These are phyloP conservation scores for Cladosporium sp. DNA, from an alignment of 2,329 filamentous ascomycete species.

Conservation along the genomic window DNA sequence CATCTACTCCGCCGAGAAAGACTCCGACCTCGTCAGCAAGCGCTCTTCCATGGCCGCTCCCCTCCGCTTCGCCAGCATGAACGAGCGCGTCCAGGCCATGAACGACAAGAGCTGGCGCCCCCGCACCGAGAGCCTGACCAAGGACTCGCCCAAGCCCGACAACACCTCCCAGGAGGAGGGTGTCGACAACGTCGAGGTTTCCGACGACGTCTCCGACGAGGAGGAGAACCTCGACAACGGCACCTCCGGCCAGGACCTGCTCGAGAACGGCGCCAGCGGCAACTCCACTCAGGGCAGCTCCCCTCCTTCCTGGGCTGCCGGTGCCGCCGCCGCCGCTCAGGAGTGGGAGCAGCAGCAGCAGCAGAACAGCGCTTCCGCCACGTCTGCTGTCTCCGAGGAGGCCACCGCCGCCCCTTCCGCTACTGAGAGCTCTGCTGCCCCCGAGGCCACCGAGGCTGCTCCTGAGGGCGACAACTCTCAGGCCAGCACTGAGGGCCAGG, in stretches of 20 bases:
- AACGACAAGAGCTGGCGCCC: constrained; percentile 11
- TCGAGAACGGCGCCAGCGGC: not conserved
- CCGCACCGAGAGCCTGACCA: constrained; percentile 6
- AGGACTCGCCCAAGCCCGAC: constrained; percentile 5
- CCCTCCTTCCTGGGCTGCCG: constrained; percentile 3
- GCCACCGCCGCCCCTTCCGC: too few species aligned
- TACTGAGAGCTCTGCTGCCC: too few species aligned
- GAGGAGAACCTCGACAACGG: constrained; percentile 6
- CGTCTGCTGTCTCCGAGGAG: too few species aligned
- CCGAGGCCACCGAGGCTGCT: too few species aligned
- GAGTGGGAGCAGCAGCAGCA: constrained; percentile 3
- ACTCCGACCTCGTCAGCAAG: not conserved
- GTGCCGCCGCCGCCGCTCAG: constrained; percentile 1
- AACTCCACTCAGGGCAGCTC: not conserved
- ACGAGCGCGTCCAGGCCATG: constrained; percentile 9
- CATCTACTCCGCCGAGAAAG: constrained; percentile 17
- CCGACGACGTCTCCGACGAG: constrained; percentile 3
- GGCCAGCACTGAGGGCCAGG: too few species aligned
- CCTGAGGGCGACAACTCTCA: too few species aligned
- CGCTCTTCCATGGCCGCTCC: constrained; percentile 1
- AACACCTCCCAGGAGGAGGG: constrained; percentile 1
- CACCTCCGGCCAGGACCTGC: not conserved
- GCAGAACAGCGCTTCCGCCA: too few species aligned
- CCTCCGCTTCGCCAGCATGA: constrained; percentile 6
- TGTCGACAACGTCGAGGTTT: constrained; percentile 1